Base-by-base conservation (phyloP, 2,329 filamentous ascomycete species). In the Cladophialophora psammophila region DNA sequence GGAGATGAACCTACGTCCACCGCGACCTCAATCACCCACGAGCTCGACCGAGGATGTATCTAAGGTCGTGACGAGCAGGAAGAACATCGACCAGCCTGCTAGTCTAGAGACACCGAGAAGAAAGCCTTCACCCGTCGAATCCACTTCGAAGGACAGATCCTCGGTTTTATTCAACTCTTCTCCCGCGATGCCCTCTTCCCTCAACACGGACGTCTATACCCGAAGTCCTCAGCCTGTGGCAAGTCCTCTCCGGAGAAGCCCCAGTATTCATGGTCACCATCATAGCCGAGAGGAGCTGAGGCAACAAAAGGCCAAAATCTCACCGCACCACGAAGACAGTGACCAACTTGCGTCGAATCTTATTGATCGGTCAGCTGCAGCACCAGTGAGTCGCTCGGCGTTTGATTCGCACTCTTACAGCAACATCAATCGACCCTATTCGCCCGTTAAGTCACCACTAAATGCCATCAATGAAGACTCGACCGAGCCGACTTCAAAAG, bases 391-490 rank as follows among this genome's bases (percentile, higher is more conserved):
- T 78, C 55, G 79, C 77, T 62, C 77, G 74, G 54, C 76, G 74
- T 48, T 78, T 76, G 32, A 72, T 72, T 38, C 75, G 68, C 6
- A 69, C 70, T 63, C 38, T 31, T 72, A 68, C 34, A 60, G 69
- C 60, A 75, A 75, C 34, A 52, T 55, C n/a, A 59, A 66, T 5
- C 61, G 67, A 12, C 38, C 73, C 9, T 64, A 74, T 56, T 77
- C 78, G 20, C 80, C 80, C 35, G 76, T 76, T 52, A 79, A 76
- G 61, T 78, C 79, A 10, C 20, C 45, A 31, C 82, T 88, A 8
- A 80, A 83, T 20, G 79, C 84, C 1, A 87, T 88, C 69, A 80
- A 82, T 53, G 80, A 81, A 63, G 77, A 80, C 54, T 78, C 77
- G 52, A 20, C 38, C 10, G 65, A 68, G 34, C 35, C 38, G 6